A percentile compares a stretch with the other conserved stretches of the same genome.
Evolutionary conservation across 1,139 yeast genomes (phyloP).

Genomic region (Saccharomyces hybrid): DNA sequence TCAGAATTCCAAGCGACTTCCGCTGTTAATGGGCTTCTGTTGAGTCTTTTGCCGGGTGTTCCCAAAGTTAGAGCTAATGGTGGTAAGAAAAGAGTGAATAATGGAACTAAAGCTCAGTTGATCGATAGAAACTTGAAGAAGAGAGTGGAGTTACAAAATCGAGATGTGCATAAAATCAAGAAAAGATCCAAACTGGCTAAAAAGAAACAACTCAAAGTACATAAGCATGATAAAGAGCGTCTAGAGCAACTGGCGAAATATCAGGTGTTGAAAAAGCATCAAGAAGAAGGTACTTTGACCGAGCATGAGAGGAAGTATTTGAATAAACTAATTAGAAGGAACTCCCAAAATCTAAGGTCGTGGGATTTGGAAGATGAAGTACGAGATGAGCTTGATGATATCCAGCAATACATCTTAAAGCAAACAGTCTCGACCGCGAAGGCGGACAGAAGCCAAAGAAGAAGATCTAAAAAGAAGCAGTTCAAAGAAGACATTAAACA

Average conservation of each 20-base stretch:
- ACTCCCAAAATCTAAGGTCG: constrained; percentile 41
- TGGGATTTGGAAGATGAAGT: constrained; percentile 42
- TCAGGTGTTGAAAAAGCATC: constrained; percentile 42
- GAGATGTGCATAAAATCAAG: constrained; percentile 33
- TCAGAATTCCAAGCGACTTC: constrained; percentile 23
- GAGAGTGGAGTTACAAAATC: constrained; percentile 31
- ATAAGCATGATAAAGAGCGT: constrained; percentile 35
- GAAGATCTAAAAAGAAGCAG: constrained; percentile 22
- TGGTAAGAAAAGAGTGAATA: constrained; percentile 5
- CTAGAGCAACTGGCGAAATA: constrained; percentile 47
- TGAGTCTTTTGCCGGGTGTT: constrained; percentile 26
- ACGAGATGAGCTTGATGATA: constrained; percentile 39
- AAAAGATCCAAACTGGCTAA: constrained; percentile 12
- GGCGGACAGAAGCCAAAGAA: constrained; percentile 22
- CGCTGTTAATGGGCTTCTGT: constrained; percentile 24
- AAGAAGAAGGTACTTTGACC: constrained; percentile 34
- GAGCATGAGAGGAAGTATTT: constrained; percentile 44
- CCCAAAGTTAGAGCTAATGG: constrained; percentile 11
- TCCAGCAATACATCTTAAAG: constrained; percentile 38
- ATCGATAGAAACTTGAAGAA: constrained; percentile 34
- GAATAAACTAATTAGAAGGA: constrained; percentile 42
- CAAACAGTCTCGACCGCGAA: constrained; percentile 15
- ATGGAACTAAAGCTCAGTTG: constrained; percentile 34
- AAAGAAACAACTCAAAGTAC: constrained; percentile 23
- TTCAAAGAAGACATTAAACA: constrained; percentile 21